A percentile compares a stretch with the other conserved stretches of the same genome.
Evolutionary conservation across 345 rosid genomes (phyloP).

Genomic region (Brassica rapa): DNA sequence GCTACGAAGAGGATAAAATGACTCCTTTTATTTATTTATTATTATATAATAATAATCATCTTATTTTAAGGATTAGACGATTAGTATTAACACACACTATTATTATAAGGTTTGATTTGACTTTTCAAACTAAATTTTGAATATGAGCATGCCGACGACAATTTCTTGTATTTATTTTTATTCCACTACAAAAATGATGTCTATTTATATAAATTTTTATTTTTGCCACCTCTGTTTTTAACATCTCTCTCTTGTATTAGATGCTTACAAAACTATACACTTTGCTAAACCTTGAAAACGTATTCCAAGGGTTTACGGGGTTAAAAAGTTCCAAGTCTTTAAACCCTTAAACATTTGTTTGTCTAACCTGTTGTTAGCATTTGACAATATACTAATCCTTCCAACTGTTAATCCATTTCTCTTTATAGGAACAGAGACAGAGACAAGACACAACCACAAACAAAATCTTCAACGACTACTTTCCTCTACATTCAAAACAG

Average conservation of each 20-base stretch:
- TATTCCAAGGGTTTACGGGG: background rate
- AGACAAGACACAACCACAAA: background rate
- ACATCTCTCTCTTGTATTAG: background rate
- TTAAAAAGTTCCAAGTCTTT: background rate
- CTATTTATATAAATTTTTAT: background rate
- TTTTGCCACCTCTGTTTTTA: background rate
- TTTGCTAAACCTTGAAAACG: background rate
- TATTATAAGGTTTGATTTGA: background rate
- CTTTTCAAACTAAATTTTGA: background rate
- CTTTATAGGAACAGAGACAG: background rate
- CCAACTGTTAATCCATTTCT: background rate
- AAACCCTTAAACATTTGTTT: background rate
- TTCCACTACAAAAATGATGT: background rate
- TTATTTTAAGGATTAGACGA: background rate
- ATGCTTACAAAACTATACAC: background rate
- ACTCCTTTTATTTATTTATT: background rate
- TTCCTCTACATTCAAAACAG: conserved; percentile 24
- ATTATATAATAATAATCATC: background rate
- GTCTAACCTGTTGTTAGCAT: background rate
- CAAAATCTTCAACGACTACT: conserved; percentile 22
- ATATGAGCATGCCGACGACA: background rate
- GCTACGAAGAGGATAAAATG: conserved; percentile 17
- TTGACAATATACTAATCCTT: background rate
- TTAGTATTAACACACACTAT: background rate
- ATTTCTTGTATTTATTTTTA: background rate